Evolutionary conservation across 257 asterid genomes (phyloP).

Genomic region (Salvia splendens): DNA sequence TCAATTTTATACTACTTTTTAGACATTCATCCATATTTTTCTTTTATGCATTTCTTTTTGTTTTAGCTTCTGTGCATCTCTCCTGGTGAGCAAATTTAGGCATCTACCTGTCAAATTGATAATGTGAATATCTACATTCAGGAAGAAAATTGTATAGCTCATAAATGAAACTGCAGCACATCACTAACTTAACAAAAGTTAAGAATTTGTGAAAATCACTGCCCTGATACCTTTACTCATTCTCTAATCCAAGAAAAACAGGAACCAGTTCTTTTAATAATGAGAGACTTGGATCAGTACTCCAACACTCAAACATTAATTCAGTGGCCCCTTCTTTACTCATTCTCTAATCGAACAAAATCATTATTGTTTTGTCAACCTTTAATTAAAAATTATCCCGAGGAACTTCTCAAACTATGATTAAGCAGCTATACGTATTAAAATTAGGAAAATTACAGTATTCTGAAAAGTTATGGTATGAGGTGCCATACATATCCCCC

Average conservation of each 20-base stretch:
- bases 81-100: neutral
- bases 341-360: conserved; percentile 22
- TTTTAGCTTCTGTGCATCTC: neutral
- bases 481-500: neutral
- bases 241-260: neutral
- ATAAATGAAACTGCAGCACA: neutral
- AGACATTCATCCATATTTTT: neutral
- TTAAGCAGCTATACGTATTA: neutral
- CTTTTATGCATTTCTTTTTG: neutral
- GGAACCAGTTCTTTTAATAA: conserved; percentile 12
- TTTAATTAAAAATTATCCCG: neutral
- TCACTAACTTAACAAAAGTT: neutral
- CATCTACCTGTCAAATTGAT: neutral
- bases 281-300: neutral
- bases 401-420: conserved; percentile 15
- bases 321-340: neutral
- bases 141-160: neutral
- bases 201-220: neutral
- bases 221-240: neutral
- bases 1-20: neutral
- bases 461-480: neutral
- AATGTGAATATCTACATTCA: neutral
- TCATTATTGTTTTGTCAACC: conserved; percentile 15
- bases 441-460: conserved; percentile 13
- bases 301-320: conserved; percentile 19